Conservation (phyloP, 805 yeast genomes). For the Teunomyces stri region DNA sequence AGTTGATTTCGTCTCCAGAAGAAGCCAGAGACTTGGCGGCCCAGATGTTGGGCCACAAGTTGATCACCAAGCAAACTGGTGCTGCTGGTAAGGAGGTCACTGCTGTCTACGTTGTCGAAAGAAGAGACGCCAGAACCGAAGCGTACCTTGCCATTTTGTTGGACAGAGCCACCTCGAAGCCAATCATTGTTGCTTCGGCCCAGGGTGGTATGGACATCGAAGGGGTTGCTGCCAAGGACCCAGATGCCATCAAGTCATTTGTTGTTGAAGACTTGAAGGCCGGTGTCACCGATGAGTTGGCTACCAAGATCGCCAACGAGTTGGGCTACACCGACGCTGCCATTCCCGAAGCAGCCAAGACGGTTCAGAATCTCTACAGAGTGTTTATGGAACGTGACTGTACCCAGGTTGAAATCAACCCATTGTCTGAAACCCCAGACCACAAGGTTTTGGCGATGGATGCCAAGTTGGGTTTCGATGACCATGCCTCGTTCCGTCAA, state of each 20-base stretch:
- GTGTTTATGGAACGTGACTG: constrained; percentile 91
- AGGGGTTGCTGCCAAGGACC: constrained; percentile 91
- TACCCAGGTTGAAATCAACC: constrained; percentile 98
- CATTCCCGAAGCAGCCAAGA: constrained; percentile 79
- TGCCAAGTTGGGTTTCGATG: constrained; percentile 98
- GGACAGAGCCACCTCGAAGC: constrained; percentile 89
- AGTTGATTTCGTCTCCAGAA: constrained; percentile 78
- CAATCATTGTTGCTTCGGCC: constrained; percentile 91
- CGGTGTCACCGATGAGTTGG: constrained; percentile 79
- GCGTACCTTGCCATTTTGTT: constrained; percentile 91
- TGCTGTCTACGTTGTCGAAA: constrained; percentile 93
- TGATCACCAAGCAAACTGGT: constrained; percentile 98
- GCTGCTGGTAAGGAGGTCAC: constrained; percentile 95
- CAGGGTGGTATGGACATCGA: constrained; percentile 99
- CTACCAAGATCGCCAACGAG: constrained; percentile 70
- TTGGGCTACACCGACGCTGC: constrained; percentile 82
- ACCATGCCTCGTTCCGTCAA: constrained; percentile 94
- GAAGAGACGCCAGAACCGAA: constrained; percentile 91
- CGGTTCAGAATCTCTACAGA: constrained; percentile 82
- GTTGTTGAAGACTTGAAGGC: constrained; percentile 62
- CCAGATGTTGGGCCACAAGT: constrained; percentile 88
- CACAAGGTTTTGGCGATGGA: constrained; percentile 95
- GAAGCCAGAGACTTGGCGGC: constrained; percentile 84
- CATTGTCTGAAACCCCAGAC: constrained; percentile 89
- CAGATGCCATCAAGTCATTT: constrained; percentile 88